A percentile compares a stretch with the other conserved stretches of the same genome.
These are phyloP conservation scores for Gentiana dahurica DNA, from an alignment of 257 asterid genomes.

Conservation along the genomic window DNA sequence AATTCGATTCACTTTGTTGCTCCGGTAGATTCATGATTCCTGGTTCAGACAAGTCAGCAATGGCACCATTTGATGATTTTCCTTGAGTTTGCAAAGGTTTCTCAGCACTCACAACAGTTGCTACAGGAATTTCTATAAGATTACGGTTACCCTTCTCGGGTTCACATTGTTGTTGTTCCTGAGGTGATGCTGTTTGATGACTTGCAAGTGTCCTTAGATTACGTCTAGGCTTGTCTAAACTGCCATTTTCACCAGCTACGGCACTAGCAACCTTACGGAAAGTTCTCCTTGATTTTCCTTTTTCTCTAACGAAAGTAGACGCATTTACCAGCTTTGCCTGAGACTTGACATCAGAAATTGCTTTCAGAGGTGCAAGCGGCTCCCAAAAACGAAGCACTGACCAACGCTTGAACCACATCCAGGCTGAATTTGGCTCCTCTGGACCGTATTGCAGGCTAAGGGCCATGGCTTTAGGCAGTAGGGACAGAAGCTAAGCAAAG, in stretches of 20 bases:
- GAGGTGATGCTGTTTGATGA: constrained; percentile 11
- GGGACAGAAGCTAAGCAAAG: constrained; percentile 36
- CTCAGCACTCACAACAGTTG: constrained; percentile 15
- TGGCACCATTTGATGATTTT: constrained; percentile 14
- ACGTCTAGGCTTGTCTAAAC: constrained; percentile 26
- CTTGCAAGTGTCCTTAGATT: constrained; percentile 18
- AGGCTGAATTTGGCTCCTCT: constrained; percentile 42
- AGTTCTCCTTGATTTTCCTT: constrained; percentile 41
- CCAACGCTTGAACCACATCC: constrained; percentile 61
- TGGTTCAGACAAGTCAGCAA: constrained; percentile 10
- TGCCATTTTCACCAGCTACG: constrained; percentile 13
- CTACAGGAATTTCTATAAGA: constrained; percentile 22
- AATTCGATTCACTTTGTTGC: constrained; percentile 6
- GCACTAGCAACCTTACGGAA: constrained; percentile 42
- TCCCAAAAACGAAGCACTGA: constrained; percentile 34
- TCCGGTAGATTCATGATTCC: constrained; percentile 8
- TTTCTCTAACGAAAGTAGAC: constrained; percentile 18
- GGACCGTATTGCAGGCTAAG: constrained; percentile 32
- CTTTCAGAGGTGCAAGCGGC: constrained; percentile 15
- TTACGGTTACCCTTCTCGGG: constrained; percentile 23
- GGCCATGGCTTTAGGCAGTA: constrained; percentile 31
- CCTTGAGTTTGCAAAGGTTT: constrained; percentile 13
- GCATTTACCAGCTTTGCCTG: constrained; percentile 16
- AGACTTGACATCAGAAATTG: constrained; percentile 11
- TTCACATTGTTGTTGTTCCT: constrained; percentile 25